phyloP scores from a whole-genome alignment of 2,329 filamentous ascomycete species.

The Fusarium sp. region DNA sequence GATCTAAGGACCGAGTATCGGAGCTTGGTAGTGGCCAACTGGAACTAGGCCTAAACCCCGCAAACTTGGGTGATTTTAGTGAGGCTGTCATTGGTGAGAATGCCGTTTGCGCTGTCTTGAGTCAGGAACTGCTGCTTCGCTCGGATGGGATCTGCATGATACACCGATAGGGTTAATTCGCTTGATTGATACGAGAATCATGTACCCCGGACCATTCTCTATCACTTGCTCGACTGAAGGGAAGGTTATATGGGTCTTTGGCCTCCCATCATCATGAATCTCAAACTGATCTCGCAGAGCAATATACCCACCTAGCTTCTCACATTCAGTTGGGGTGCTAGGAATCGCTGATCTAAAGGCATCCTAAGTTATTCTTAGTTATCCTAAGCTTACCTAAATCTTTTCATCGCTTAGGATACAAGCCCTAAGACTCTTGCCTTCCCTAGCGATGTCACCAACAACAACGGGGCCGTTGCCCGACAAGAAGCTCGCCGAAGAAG shows the following conservation, averaged over 20 bases:
- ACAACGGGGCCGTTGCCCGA: neutral
- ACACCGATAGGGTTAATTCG: neutral
- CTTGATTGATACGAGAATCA: neutral
- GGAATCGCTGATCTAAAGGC: neutral
- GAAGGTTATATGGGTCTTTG: neutral
- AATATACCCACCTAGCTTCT: too few relatives aligned
- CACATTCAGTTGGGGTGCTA: too few relatives aligned
- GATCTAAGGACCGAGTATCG: slow-evolving; percentile 22
- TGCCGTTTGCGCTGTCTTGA: neutral
- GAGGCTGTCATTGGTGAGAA: neutral
- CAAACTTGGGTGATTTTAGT: neutral
- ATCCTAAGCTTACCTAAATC: neutral
- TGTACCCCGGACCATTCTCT: neutral
- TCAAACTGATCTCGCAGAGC: neutral
- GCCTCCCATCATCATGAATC: neutral
- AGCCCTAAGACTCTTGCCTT: neutral
- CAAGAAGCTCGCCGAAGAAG: slow-evolving; percentile 18
- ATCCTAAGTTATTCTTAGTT: too few relatives aligned
- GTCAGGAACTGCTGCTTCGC: neutral
- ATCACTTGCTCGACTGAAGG: rapidly evolving
- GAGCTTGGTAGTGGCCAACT: neutral
- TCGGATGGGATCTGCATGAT: slow-evolving; percentile 6
- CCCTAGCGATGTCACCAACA: neutral
- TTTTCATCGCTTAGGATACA: rapidly evolving
- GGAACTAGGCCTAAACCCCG: neutral